Evolutionary conservation across 352 stramenopile species (phyloP).

Genomic region (Phytopythium chamaehyphon): DNA sequence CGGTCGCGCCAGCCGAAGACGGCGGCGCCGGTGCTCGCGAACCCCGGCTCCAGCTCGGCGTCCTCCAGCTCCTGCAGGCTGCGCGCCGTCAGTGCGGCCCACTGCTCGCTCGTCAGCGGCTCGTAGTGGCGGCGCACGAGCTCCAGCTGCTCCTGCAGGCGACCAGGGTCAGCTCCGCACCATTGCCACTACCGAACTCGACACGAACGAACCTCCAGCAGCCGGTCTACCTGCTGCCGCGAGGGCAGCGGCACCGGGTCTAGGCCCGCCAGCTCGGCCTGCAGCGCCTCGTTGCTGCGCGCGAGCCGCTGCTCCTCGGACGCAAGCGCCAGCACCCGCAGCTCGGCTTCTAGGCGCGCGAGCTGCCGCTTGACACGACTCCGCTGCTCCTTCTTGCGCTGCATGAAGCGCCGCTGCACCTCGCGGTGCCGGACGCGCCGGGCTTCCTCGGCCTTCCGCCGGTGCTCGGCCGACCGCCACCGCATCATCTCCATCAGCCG

Average conservation of each 20-base stretch:
- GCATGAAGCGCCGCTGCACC: conserved; percentile 40
- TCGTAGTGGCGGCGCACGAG: conserved; percentile 23
- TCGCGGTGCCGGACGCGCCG: conserved; percentile 39
- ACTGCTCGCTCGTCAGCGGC: conserved; percentile 12
- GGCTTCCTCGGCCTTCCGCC: conserved; percentile 13
- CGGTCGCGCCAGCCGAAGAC: conserved; percentile 31
- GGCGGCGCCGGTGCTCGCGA: conserved; percentile 22
- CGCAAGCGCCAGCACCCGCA: conserved; percentile 16
- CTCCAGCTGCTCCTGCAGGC: conserved; percentile 20
- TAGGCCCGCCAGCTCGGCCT: conserved; percentile 7
- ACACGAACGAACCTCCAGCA: conserved; percentile 15
- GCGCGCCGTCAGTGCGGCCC: conserved; percentile 16
- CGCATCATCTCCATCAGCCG: conserved; percentile 9
- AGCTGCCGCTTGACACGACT: conserved; percentile 21
- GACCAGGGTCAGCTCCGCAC: too few species aligned
- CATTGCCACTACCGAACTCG: not conserved
- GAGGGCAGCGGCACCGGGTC: conserved; percentile 7
- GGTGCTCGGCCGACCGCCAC: conserved; percentile 9
- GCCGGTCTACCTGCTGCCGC: conserved; percentile 15
- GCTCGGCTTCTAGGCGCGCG: conserved; percentile 23
- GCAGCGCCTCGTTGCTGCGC: conserved; percentile 17
- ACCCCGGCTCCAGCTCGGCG: conserved; percentile 15
- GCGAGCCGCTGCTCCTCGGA: conserved; percentile 20
- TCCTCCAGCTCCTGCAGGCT: conserved; percentile 23
- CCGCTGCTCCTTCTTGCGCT: conserved; percentile 41